A percentile compares a stretch with the other conserved stretches of the same genome.
Conservation (phyloP, 2,329 filamentous ascomycete species). For the Calonectria montana region DNA sequence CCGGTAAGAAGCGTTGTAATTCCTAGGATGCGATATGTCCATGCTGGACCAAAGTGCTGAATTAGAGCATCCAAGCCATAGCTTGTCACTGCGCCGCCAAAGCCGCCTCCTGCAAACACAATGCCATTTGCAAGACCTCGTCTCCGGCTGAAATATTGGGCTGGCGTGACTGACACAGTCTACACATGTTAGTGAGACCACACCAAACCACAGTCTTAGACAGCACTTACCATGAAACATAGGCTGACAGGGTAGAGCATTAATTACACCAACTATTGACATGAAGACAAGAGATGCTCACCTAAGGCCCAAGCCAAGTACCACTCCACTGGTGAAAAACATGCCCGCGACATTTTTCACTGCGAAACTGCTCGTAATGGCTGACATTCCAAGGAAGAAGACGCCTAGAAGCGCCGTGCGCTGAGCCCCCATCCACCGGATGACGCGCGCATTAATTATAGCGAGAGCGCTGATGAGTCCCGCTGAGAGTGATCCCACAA, state of each 20-base stretch:
- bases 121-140: constrained; percentile 67
- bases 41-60: constrained; percentile 56
- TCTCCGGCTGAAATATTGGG: constrained; percentile 66
- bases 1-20: constrained; percentile 64
- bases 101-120: constrained; percentile 64
- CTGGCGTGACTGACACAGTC: constrained; percentile 36
- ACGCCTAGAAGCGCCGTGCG: constrained; percentile 60
- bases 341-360: constrained; percentile 41
- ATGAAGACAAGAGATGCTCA: not conserved
- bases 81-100: constrained; percentile 65
- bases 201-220: constrained; percentile 18
- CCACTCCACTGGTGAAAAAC: constrained; percentile 38
- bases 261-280: not conserved
- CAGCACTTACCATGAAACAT: constrained; percentile 20
- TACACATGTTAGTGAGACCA: not conserved
- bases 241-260: not conserved
- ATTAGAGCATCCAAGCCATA: constrained; percentile 62
- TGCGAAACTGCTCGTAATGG: constrained; percentile 49
- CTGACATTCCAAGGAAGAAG: constrained; percentile 59
- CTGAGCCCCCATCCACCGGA: constrained; percentile 60
- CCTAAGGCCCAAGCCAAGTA: constrained; percentile 46
- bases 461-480: constrained; percentile 63
- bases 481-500: constrained; percentile 62
- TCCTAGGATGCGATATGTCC: constrained; percentile 65
- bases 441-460: constrained; percentile 62